Evolutionary conservation across 2,329 filamentous ascomycete genomes (phyloP), one percentile per base, ranked within the genome.

Genomic region (Claviceps purpurea): DNA sequence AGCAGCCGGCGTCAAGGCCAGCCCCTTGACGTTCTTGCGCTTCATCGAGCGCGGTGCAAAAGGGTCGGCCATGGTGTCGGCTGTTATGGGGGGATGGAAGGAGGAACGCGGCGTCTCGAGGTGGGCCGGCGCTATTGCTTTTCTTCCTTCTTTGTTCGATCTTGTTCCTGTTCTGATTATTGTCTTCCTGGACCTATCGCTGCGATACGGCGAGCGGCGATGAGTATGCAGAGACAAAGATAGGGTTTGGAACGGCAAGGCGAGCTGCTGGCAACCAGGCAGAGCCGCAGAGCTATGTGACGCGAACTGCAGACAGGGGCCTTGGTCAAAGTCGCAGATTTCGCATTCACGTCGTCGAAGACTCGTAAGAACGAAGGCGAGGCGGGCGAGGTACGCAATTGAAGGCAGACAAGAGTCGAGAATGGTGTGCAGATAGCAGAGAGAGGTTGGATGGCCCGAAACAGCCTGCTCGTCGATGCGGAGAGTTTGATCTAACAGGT

Each of bases 1-100:
- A 47, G 85, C 78, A 24, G 85, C 82, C 49, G 87, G 83, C 62
- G 82, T 90, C 65, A 98, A 76, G 59, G 89, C 90, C 49, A 98
- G 84, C 40, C 90, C 91, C 74, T 97, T 97, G 70, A 95, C 86
- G 68, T 98, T 98, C 81, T 97, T 96, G 77, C 91, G 85, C 83
- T 96, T 97, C 84, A 98, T 86, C 56, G 93, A 94, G 70, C 80
- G 79, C 70, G 78, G 78, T 57, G 78, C 78, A 60, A 83, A 82
- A 38, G 71, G 64, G 62, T 83, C 80, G 61, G 77, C 76, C 81
- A 84, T 84, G 65, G 58, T 68, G 66, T 39, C 22, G 50, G 45
- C 11, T 13, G 45, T 47, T 37, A 20, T 20, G 44, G n/a, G 3
- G 18, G 5, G 18, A 14, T 2, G 8, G 45, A 0, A 20, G 30